Percentiles rank a stretch among this genome's conserved stretches.
Evolutionary conservation across 768 basidiomycete species (phyloP).

Genomic region (Psilocybe cubensis): DNA sequence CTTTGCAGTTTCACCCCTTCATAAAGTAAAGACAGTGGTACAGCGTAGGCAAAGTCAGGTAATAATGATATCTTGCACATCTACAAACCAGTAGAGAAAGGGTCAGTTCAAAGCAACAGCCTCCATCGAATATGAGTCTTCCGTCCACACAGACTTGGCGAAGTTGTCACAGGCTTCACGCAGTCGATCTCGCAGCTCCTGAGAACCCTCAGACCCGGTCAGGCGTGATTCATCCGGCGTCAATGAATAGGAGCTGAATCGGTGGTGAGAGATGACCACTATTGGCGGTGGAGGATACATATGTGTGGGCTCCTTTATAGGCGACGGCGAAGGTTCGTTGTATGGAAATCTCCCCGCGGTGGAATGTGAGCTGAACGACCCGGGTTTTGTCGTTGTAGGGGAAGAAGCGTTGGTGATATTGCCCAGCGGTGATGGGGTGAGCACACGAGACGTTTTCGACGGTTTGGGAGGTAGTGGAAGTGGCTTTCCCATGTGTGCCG

Average conservation of each 20-base stretch:
- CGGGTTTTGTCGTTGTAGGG: neutral
- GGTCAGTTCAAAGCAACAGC: slow-evolving; percentile 4
- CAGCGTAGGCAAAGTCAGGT: too few species aligned
- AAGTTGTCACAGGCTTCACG: slow-evolving; percentile 15
- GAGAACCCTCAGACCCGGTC: slow-evolving; percentile 1
- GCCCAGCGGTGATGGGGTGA: neutral
- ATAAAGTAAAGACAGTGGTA: too few species aligned
- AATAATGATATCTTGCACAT: too few species aligned
- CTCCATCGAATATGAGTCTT: slow-evolving; percentile 7
- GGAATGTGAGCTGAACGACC: neutral
- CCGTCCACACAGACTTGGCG: slow-evolving; percentile 12
- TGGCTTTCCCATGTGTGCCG: neutral
- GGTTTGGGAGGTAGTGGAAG: neutral
- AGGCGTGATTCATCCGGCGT: neutral
- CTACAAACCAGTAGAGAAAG: neutral
- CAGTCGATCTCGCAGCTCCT: slow-evolving; percentile 13
- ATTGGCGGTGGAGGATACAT: slow-evolving; percentile 8
- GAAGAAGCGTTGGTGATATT: neutral
- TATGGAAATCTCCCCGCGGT: neutral
- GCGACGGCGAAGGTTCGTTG: neutral
- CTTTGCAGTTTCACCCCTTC: too few species aligned
- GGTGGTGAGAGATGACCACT: slow-evolving; percentile 17
- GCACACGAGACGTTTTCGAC: neutral
- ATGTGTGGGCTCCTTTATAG: neutral
- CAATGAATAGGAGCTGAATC: slow-evolving; percentile 7